These are phyloP conservation scores for Orbilia javanica DNA, from an alignment of 2,329 filamentous ascomycete genomes.

Conservation along the genomic window DNA sequence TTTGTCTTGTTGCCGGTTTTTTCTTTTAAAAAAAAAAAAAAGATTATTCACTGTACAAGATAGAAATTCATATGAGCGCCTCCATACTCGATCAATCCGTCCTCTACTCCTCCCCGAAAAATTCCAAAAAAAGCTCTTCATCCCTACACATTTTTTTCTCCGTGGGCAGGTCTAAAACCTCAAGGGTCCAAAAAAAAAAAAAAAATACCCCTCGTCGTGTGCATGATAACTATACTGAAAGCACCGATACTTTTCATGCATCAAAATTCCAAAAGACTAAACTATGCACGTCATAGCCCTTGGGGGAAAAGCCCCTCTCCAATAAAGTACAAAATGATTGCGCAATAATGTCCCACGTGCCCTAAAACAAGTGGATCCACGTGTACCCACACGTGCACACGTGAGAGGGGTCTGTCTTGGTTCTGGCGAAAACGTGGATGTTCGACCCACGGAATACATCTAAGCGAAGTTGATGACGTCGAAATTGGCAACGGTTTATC, in stretches of 20 bases:
- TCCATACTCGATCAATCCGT: not conserved
- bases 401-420: not conserved
- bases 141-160: not conserved
- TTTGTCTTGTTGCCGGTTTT: not conserved
- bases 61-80: not conserved
- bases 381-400: slow-evolving; percentile 15
- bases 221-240: not conserved
- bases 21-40: not conserved
- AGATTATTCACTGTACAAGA: not conserved
- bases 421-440: not conserved
- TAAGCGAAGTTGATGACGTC: not conserved
- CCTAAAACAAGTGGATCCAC: not conserved
- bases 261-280: not conserved
- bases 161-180: not conserved
- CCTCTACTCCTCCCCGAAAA: too few species aligned
- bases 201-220: not conserved
- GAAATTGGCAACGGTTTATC: not conserved
- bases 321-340: not conserved
- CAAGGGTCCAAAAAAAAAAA: not conserved
- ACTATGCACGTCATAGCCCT: not conserved
- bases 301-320: not conserved
- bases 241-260: not conserved
- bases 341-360: not conserved
- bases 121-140: not conserved
- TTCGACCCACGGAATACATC: not conserved